Conservation (phyloP, 2,329 filamentous ascomycete species). For the Annulohypoxylon truncatum region DNA sequence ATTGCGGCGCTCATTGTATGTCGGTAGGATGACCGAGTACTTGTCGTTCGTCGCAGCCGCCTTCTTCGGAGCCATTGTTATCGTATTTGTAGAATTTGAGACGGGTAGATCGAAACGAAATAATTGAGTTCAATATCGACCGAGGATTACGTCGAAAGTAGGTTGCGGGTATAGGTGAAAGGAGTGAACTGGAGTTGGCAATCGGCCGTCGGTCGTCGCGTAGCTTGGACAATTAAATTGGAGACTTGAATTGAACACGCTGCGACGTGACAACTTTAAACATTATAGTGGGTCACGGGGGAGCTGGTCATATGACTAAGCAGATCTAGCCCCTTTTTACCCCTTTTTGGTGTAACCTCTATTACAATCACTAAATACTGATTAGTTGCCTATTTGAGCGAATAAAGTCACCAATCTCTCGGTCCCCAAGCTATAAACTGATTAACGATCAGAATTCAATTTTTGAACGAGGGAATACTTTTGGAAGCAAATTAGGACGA, state of each 20-base stretch:
- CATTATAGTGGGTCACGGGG: slow-evolving; percentile 11
- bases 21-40: slow-evolving; percentile 97
- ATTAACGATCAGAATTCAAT: too few relatives aligned
- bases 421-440: too few relatives aligned
- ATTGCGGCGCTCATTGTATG: slow-evolving; percentile 98
- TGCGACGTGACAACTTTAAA: slow-evolving; percentile 29
- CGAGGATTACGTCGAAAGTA: neutral
- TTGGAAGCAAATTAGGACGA: neutral
- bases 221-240: slow-evolving; percentile 35
- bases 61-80: slow-evolving; percentile 61
- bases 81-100: neutral
- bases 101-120: slow-evolving; percentile 15
- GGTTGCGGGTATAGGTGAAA: slow-evolving; percentile 33
- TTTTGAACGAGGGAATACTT: too few relatives aligned
- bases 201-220: slow-evolving; percentile 33
- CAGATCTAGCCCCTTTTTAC: slow-evolving; percentile 21
- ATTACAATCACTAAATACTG: neutral
- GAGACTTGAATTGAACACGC: slow-evolving; percentile 41
- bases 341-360: neutral
- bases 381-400: too few relatives aligned
- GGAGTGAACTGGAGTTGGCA: slow-evolving; percentile 47
- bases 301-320: slow-evolving; percentile 23
- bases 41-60: slow-evolving; percentile 68
- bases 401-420: too few relatives aligned
- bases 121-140: slow-evolving; percentile 6